Evolutionary conservation across 805 yeast species (phyloP).

Genomic region (Clavispora vitiphila): DNA sequence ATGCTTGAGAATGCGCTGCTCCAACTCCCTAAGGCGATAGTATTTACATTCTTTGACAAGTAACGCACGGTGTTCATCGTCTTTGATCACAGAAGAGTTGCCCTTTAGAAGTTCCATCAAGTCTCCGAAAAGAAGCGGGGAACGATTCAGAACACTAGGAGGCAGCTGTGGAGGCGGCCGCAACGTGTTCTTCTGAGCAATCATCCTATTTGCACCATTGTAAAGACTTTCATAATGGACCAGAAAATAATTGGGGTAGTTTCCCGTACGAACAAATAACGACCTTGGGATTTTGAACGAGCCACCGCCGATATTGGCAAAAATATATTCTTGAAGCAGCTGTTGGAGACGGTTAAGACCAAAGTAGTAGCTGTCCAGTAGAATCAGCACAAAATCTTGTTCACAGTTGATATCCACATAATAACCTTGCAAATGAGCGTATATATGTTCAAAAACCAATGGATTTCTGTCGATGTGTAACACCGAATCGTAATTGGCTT

Average conservation of each 20-base stretch:
- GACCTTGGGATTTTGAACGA: slow-evolving; percentile 56
- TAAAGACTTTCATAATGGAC: slow-evolving; percentile 52
- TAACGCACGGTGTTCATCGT: slow-evolving; percentile 51
- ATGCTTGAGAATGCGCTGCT: slow-evolving; percentile 60
- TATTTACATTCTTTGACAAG: slow-evolving; percentile 69
- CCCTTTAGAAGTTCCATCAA: slow-evolving; percentile 56
- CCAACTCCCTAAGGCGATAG: slow-evolving; percentile 70
- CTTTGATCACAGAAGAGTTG: slow-evolving; percentile 39
- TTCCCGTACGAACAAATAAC: slow-evolving; percentile 56
- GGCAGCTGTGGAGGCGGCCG: slow-evolving; percentile 80
- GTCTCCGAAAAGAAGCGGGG: slow-evolving; percentile 50
- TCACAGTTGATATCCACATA: slow-evolving; percentile 56
- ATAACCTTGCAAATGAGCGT: slow-evolving; percentile 78
- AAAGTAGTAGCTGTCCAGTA: slow-evolving; percentile 70
- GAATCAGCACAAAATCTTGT: slow-evolving; percentile 54
- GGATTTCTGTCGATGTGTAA: slow-evolving; percentile 75
- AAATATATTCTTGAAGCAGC: slow-evolving; percentile 50
- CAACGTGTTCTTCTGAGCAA: slow-evolving; percentile 41
- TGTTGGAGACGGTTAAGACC: slow-evolving; percentile 53
- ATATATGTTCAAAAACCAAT: slow-evolving; percentile 58
- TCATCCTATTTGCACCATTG: slow-evolving; percentile 37
- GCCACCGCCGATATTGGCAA: slow-evolving; percentile 53
- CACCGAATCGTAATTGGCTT: slow-evolving; percentile 34
- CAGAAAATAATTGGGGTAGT: slow-evolving; percentile 72
- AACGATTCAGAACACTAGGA: slow-evolving; percentile 45